Base-by-base conservation (phyloP, 1,284 basidiomycete genomes). In the Ceratobasidium sp. region DNA sequence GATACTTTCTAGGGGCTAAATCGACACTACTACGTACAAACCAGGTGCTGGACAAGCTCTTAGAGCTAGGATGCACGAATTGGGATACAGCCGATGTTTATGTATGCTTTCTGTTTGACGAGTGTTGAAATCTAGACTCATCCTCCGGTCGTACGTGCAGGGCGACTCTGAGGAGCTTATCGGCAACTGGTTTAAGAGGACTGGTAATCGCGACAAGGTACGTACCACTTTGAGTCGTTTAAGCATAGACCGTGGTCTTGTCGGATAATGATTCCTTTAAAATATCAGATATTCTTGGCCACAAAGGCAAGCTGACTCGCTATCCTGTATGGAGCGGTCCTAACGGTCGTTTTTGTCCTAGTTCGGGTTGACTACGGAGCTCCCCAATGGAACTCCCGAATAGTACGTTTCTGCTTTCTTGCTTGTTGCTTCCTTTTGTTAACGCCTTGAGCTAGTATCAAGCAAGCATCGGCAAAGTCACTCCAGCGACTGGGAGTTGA, bases 401-500 rank as follows among this genome's bases (percentile, higher is more conserved):
- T 65, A 65, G 62, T 65, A 65, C 16, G 62, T 43, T 16, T 4
- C 34, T 32, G n/a, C 2, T 53, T 3, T 21, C 10, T 21, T 9
- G 21, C 3, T 4, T 8, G 30, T 43, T 14, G n/a, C 6, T 9
- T 1, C 60, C 30, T 1, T 16, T n/a, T 30, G 18, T 10, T 36
- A 12, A 58, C 45, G 69, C 57, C 61, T 9, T 59, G 65, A 45
- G 41, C 69, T 48, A 18, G 77, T 55, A 80, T 81, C 52, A 79
- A 78, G 23, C 64, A 79, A 69, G 80, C 81, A 0, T 74, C 80
- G 48, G 80, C 82, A 36, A 77, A 76, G 69, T 84, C 83, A 6
- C 76, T 84, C 34, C 76, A 80, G 73, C 78, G 78, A n/a, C 80
- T 87, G 3, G 83, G 83, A 0, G 78, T 83, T 4, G 83, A 86